These are phyloP conservation scores for Solanum okadae DNA, from an alignment of 257 asterid genomes.

Conservation along the genomic window DNA sequence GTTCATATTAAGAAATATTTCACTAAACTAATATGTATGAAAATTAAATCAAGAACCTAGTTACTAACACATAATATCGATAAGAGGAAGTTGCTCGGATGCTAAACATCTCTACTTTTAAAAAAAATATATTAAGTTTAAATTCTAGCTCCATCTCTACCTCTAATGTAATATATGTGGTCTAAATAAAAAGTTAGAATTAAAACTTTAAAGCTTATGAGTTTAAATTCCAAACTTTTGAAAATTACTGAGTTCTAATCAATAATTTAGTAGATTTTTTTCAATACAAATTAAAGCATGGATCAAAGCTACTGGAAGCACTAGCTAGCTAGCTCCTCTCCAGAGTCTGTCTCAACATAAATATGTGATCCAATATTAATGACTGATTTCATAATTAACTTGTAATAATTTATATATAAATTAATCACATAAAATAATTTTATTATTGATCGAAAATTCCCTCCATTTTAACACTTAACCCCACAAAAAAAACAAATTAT, in stretches of 20 bases:
- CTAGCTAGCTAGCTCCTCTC: neutral
- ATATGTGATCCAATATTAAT: neutral
- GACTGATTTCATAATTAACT: neutral
- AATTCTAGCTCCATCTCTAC: too few relatives aligned
- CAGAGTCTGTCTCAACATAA: neutral
- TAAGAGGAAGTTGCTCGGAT: neutral
- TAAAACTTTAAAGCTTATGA: neutral
- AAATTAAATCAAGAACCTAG: neutral
- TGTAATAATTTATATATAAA: neutral
- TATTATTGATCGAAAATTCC: neutral
- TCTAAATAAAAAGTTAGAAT: too few relatives aligned
- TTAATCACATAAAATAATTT: neutral
- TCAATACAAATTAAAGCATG: neutral
- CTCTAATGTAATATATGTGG: too few relatives aligned
- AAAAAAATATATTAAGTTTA: too few relatives aligned
- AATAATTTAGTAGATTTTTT: neutral
- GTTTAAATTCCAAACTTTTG: neutral
- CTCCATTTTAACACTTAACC: neutral
- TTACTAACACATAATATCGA: neutral
- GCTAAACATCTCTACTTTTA: too few relatives aligned
- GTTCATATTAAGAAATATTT: neutral
- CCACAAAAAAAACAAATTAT: neutral
- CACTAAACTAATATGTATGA: neutral
- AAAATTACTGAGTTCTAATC: neutral
- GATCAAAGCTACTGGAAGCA: neutral